Conservation (phyloP, 345 rosid genomes). For the Cardamine chenopodiifolia region DNA sequence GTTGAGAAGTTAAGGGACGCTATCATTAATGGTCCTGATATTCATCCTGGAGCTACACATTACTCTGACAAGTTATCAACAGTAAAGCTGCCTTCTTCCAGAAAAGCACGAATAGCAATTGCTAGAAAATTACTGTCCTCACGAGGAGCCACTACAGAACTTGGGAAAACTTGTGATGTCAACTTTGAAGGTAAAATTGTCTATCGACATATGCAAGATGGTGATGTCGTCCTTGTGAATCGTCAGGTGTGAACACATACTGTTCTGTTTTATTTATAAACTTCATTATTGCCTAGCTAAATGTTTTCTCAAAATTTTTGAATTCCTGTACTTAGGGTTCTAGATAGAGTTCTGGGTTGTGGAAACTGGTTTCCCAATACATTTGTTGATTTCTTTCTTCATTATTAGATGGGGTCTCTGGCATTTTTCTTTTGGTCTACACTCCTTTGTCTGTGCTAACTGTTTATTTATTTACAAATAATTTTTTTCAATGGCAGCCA, state of each 20-base stretch:
- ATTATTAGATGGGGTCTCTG: background rate
- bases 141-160: slow-evolving; percentile 65
- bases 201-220: slow-evolving; percentile 87
- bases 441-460: slow-evolving; percentile 15
- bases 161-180: slow-evolving; percentile 61
- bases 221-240: slow-evolving; percentile 92
- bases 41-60: slow-evolving; percentile 92
- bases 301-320: background rate
- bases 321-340: background rate
- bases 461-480: slow-evolving; percentile 27
- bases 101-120: slow-evolving; percentile 64
- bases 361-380: background rate
- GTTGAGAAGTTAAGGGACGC: slow-evolving; percentile 67
- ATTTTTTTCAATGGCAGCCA: slow-evolving; percentile 65
- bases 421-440: slow-evolving; percentile 3
- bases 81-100: slow-evolving; percentile 51
- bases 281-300: background rate
- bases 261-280: slow-evolving; percentile 9
- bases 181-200: slow-evolving; percentile 82
- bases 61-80: slow-evolving; percentile 72
- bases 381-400: slow-evolving; percentile 10
- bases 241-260: slow-evolving; percentile 70
- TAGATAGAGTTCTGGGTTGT: background rate
- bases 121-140: slow-evolving; percentile 79
- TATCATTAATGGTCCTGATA: slow-evolving; percentile 79